Percentiles rank a stretch among this genome's conserved stretches.
These are phyloP conservation scores for Claviceps citrina DNA, from an alignment of 2,329 filamentous ascomycete genomes.

Conservation along the genomic window DNA sequence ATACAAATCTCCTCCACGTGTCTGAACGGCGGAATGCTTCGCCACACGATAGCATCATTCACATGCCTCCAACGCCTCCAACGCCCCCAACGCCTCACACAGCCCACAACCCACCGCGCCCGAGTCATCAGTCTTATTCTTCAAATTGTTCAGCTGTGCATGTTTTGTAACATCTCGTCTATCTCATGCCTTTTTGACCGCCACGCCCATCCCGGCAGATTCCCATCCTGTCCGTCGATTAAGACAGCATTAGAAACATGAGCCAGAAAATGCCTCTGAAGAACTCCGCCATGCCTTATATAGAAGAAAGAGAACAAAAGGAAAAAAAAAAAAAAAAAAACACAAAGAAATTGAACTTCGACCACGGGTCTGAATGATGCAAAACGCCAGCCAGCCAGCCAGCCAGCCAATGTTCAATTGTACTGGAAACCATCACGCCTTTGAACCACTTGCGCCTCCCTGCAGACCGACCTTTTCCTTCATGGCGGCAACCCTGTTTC, in stretches of 20 bases:
- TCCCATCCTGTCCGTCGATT: conserved; percentile 3
- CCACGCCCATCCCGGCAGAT: not conserved
- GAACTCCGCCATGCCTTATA: conserved; percentile 6
- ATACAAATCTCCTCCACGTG: too few species aligned
- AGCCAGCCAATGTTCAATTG: not conserved
- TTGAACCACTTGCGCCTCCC: conserved; percentile 2
- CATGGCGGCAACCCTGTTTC: not conserved
- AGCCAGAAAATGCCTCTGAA: conserved; percentile 3
- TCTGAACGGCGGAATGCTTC: too few species aligned
- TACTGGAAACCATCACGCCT: conserved; percentile 2
- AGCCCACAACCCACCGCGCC: not conserved
- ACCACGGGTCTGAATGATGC: conserved; percentile 3
- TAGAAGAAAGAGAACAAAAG: not conserved
- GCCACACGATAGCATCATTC: too few species aligned
- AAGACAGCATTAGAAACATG: not conserved
- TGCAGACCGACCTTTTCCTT: not conserved
- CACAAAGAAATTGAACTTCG: not conserved
- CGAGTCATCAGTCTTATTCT: not conserved
- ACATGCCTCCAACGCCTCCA: too few species aligned
- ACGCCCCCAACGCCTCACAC: too few species aligned
- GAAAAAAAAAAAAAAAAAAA: not conserved
- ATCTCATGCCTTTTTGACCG: too few species aligned
- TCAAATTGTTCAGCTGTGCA: not conserved
- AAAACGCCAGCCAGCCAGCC: conserved; percentile 5
- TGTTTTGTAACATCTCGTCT: conserved; percentile 7